Conservation (phyloP, 2,329 filamentous ascomycete genomes). For the Sporothrix globosa region DNA sequence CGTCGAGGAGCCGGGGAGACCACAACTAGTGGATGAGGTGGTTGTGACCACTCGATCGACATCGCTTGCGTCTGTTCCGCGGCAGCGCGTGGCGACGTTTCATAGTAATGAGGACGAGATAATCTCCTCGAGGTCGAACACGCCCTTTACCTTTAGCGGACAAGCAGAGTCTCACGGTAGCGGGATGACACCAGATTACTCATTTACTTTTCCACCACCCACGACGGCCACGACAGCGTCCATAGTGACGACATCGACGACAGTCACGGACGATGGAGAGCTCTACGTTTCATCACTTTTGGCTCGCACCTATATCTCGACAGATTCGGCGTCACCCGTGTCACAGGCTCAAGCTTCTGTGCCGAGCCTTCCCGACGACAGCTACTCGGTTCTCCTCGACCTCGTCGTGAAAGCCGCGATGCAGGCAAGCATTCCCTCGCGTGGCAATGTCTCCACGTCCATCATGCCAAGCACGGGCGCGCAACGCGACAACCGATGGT, state of each 20-base stretch:
- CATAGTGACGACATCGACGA: not conserved
- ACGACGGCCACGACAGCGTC: not conserved
- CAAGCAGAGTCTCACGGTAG: not conserved
- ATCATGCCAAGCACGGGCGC: not conserved
- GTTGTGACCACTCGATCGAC: not conserved
- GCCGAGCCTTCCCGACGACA: not conserved
- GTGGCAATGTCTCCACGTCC: conserved; percentile 1
- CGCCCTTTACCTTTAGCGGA: not conserved
- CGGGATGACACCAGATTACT: not conserved
- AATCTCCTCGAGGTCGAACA: not conserved
- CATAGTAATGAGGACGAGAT: not conserved
- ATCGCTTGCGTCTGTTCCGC: not conserved
- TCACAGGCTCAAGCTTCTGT: not conserved
- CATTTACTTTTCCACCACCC: not conserved
- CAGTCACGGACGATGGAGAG: conserved; percentile 11
- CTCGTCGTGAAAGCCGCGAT: not conserved
- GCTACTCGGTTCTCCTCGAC: not conserved
- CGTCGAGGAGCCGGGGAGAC: not conserved
- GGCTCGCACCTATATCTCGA: not conserved
- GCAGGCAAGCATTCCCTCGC: not conserved
- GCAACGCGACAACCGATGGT: conserved; percentile 1
- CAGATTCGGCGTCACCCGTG: not conserved
- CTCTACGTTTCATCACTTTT: not conserved
- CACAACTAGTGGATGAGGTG: not conserved
- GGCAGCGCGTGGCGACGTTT: not conserved